These are phyloP conservation scores for Starmera pachycereana DNA, from an alignment of 805 yeast genomes.

Conservation along the genomic window DNA sequence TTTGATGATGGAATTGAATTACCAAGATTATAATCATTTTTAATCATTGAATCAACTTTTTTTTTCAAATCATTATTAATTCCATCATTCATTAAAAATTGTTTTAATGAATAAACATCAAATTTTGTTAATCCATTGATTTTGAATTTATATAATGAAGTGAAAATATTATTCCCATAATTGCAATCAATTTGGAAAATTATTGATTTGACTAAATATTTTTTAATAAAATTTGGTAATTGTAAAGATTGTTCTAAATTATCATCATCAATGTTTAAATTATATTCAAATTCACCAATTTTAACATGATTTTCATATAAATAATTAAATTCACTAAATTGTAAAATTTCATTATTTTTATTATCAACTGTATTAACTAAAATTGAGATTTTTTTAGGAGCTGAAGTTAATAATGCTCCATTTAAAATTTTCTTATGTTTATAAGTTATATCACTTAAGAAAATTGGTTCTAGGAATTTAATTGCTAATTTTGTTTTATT, in stretches of 20 bases:
- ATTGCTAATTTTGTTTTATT: conserved; percentile 20
- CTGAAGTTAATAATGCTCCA: conserved; percentile 27
- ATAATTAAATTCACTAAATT: conserved; percentile 2
- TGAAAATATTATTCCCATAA: conserved; percentile 26
- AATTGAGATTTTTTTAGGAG: conserved; percentile 25
- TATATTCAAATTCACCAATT: conserved; percentile 20
- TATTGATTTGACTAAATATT: conserved; percentile 22
- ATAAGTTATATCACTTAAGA: conserved; percentile 25
- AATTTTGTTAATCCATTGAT: conserved; percentile 32
- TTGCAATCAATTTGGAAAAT: conserved; percentile 22
- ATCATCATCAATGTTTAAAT: conserved; percentile 8
- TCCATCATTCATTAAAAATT: conserved; percentile 7
- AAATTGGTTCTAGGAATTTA: conserved; percentile 28
- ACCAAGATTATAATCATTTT: background rate
- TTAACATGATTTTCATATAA: conserved; percentile 8
- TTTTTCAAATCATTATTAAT: conserved; percentile 7
- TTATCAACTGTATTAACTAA: conserved; percentile 15
- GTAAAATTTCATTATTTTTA: background rate
- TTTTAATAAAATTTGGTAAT: conserved; percentile 22
- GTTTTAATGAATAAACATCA: conserved; percentile 17
- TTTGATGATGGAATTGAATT: too few species aligned
- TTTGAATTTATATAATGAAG: conserved; percentile 27
- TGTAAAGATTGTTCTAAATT: conserved; percentile 19
- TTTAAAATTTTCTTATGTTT: conserved; percentile 26
- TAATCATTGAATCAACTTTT: background rate